phyloP scores from a whole-genome alignment of 2,329 filamentous ascomycete genomes.

The Elsinoe fawcettii region DNA sequence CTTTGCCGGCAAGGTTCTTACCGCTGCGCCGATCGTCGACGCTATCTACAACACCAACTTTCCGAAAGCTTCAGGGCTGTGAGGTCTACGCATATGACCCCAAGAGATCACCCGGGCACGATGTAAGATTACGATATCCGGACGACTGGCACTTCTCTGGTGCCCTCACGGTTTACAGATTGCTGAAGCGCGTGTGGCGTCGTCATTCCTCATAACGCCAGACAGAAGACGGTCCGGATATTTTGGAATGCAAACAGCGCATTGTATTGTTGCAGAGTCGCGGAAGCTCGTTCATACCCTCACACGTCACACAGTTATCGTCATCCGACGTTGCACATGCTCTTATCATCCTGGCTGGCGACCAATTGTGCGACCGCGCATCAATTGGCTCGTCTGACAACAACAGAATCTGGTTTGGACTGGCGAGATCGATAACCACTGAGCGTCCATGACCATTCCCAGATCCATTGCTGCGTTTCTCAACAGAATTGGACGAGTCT shows the following conservation, averaged over 20 bases:
- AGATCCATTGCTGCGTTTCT: no score
- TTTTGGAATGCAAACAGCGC: no score
- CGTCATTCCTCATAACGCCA: background rate
- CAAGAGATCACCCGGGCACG: background rate
- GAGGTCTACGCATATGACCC: background rate
- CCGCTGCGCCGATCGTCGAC: conserved; percentile 91
- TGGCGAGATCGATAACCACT: background rate
- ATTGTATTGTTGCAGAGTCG: no score
- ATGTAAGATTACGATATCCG: background rate
- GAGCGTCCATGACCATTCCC: background rate
- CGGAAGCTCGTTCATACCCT: no score
- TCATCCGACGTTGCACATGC: no score
- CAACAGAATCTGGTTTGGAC: no score
- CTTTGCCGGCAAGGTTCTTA: conserved; percentile 89
- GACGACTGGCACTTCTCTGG: background rate
- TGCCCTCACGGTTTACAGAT: conserved; percentile 5
- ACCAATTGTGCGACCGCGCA: no score
- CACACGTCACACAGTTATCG: no score
- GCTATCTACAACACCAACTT: conserved; percentile 69
- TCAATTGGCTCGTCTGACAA: no score
- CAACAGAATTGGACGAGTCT: no score
- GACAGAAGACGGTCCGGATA: no score
- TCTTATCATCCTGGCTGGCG: no score
- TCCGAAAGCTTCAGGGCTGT: conserved; percentile 27
- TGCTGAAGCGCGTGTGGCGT: background rate